Percentiles rank a stretch among this genome's conserved stretches.
Evolutionary conservation across 2,329 filamentous ascomycete genomes (phyloP).

Genomic region (Penicillium sp.): DNA sequence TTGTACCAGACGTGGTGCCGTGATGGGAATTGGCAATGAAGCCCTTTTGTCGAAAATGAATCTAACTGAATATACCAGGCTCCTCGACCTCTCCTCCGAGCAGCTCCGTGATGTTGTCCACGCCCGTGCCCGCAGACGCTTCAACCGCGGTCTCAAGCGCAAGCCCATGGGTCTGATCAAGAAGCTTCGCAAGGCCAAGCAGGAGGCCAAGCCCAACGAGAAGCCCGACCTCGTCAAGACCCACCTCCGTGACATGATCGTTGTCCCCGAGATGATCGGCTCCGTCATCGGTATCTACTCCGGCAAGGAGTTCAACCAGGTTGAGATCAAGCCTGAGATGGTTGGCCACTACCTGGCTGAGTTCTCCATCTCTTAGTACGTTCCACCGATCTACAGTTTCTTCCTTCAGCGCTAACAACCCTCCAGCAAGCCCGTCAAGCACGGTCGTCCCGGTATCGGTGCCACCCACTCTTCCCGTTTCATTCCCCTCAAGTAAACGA

Average conservation of each 20-base stretch:
- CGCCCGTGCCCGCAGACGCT: slow-evolving; percentile 95
- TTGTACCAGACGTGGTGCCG: slow-evolving; percentile 3
- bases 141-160: slow-evolving; percentile 99
- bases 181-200: slow-evolving; percentile 99
- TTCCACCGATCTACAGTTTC: slow-evolving; percentile 32
- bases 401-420: slow-evolving; percentile 49
- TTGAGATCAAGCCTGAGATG: slow-evolving; percentile 99
- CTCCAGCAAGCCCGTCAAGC: slow-evolving; percentile 96
- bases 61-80: slow-evolving; percentile 57
- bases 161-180: slow-evolving; percentile 99
- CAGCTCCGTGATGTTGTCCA: slow-evolving; percentile 99
- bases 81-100: slow-evolving; percentile 97
- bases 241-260: slow-evolving; percentile 99
- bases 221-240: slow-evolving; percentile 99
- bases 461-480: slow-evolving; percentile 99
- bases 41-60: slow-evolving; percentile 27
- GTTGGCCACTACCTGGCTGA: slow-evolving; percentile 99
- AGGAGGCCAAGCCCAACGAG: slow-evolving; percentile 98
- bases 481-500: slow-evolving; percentile 97
- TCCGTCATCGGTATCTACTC: slow-evolving; percentile 99
- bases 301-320: slow-evolving; percentile 99
- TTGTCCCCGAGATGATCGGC: slow-evolving; percentile 99
- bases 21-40: background rate
- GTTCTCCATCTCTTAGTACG: slow-evolving; percentile 99
- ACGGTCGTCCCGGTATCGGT: slow-evolving; percentile 99